Evolutionary conservation across 805 yeast species (phyloP).

Genomic region (Pichia heedii): DNA sequence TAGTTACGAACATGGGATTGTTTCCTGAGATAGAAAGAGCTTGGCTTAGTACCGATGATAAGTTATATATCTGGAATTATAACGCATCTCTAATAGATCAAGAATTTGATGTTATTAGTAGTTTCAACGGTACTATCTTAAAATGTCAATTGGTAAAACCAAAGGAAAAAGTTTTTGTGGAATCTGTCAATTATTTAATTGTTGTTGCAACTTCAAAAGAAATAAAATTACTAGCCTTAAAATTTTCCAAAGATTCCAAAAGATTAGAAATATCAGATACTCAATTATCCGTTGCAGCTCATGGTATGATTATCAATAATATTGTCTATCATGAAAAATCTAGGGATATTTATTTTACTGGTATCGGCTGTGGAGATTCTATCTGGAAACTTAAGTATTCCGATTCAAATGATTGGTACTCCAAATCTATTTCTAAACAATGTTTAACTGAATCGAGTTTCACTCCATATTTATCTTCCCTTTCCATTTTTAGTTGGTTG

Average conservation of each 20-base stretch:
- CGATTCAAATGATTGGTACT: constrained; percentile 78
- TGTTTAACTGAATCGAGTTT: constrained; percentile 68
- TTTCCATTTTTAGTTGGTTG: constrained; percentile 24
- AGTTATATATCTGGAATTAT: constrained; percentile 79
- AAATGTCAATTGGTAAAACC: constrained; percentile 77
- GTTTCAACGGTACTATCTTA: constrained; percentile 66
- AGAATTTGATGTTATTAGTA: constrained; percentile 76
- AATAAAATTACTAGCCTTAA: constrained; percentile 67
- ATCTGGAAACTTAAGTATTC: constrained; percentile 85
- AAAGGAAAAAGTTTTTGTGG: constrained; percentile 70
- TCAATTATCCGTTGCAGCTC: constrained; percentile 68
- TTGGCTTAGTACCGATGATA: constrained; percentile 80
- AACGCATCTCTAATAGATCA: constrained; percentile 32
- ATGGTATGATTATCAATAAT: constrained; percentile 64
- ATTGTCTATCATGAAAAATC: constrained; percentile 52
- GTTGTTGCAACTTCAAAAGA: constrained; percentile 75
- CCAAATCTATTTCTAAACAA: constrained; percentile 70
- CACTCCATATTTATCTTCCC: constrained; percentile 40
- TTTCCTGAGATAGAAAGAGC: constrained; percentile 72
- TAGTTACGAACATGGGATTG: constrained; percentile 70
- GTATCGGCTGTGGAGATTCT: constrained; percentile 67
- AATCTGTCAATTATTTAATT: constrained; percentile 61
- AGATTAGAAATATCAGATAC: constrained; percentile 72
- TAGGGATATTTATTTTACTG: constrained; percentile 76
- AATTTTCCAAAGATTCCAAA: constrained; percentile 31